A percentile compares a stretch with the other conserved stretches of the same genome.
These are phyloP conservation scores for Fusarium incarnatum DNA, from an alignment of 2,329 filamentous ascomycete genomes.

Conservation along the genomic window DNA sequence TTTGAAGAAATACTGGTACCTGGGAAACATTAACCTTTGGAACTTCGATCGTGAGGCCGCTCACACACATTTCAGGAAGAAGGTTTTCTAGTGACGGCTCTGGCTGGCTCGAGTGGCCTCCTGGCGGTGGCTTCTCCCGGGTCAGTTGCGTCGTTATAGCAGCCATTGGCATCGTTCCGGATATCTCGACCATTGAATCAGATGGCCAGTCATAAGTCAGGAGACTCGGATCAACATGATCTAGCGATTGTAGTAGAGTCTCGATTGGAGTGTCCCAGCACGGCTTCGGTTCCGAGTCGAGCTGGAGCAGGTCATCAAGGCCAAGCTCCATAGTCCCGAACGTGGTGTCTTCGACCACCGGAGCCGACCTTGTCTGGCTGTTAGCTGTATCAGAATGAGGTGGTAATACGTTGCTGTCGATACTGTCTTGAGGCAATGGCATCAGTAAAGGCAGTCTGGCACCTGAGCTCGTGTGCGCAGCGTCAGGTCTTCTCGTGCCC, in stretches of 20 bases:
- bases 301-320: too few species aligned
- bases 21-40: accelerated
- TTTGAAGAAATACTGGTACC: neutral
- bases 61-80: neutral
- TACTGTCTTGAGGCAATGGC: neutral
- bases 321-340: too few species aligned
- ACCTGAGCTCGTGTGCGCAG: neutral
- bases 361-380: too few species aligned
- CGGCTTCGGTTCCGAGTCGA: too few species aligned
- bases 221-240: too few species aligned
- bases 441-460: neutral
- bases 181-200: too few species aligned
- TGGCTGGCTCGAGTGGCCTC: neutral
- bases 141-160: accelerated
- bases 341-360: too few species aligned
- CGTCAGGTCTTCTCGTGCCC: neutral
- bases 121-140: accelerated
- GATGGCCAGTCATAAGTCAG: accelerated
- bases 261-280: too few species aligned
- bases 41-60: accelerated
- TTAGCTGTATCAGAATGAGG: too few species aligned
- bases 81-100: accelerated
- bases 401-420: too few species aligned
- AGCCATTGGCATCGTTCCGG: too few species aligned
- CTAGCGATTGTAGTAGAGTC: accelerated